Conservation (phyloP, 1,139 yeast genomes). For the Yamadazyma sp. region DNA sequence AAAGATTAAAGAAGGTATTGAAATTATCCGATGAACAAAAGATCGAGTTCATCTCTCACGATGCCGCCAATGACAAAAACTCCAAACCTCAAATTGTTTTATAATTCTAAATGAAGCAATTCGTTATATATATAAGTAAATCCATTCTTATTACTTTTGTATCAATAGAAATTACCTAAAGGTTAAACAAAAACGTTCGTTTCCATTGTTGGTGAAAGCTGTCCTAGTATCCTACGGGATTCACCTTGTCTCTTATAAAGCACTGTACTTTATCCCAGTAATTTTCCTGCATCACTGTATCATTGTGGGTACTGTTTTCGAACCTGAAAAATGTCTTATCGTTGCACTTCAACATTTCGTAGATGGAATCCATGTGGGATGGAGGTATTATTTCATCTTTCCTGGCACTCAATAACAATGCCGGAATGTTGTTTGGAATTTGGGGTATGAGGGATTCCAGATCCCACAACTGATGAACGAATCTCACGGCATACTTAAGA, state of each 20-base stretch:
- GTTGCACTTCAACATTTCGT: conserved; percentile 44
- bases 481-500: conserved; percentile 52
- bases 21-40: conserved; percentile 66
- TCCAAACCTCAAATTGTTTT: conserved; percentile 43
- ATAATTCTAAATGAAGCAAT: conserved; percentile 17
- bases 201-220: no score
- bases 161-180: not conserved
- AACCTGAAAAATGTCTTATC: conserved; percentile 53
- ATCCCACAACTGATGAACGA: conserved; percentile 85
- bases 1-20: conserved; percentile 78
- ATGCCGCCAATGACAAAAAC: conserved; percentile 46
- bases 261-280: conserved; percentile 71
- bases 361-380: conserved; percentile 67
- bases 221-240: conserved; percentile 43
- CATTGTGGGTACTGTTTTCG: conserved; percentile 71
- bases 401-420: conserved; percentile 70
- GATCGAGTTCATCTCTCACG: conserved; percentile 76
- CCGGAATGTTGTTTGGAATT: conserved; percentile 58
- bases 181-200: no score
- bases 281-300: conserved; percentile 67
- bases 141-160: not conserved
- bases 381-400: conserved; percentile 94
- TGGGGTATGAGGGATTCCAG: conserved; percentile 61
- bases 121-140: not conserved
- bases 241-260: conserved; percentile 49